A percentile compares a stretch with the other conserved stretches of the same genome.
These are phyloP conservation scores for Nicotiana obtusifolia DNA, from an alignment of 257 asterid genomes.

Conservation along the genomic window DNA sequence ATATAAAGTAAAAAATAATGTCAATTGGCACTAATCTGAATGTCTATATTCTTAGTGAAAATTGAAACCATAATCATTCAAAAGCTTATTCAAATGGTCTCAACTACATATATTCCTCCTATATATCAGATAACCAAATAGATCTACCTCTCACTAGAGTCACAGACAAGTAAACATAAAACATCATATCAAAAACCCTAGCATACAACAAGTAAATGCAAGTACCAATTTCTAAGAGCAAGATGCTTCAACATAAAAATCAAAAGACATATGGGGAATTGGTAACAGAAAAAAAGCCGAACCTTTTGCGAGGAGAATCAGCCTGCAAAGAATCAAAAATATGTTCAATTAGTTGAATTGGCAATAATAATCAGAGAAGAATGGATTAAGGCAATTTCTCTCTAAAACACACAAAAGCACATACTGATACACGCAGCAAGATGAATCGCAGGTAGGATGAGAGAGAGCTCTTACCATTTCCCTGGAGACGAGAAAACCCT, in stretches of 20 bases:
- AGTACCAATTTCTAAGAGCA: not conserved
- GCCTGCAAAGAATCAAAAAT: not conserved
- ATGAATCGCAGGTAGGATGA: not conserved
- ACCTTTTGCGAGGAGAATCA: conserved; percentile 18
- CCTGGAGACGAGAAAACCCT: conserved; percentile 3
- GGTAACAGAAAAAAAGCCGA: not conserved
- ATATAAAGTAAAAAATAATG: not conserved
- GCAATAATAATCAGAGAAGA: not conserved
- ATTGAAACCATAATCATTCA: not conserved
- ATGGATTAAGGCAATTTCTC: not conserved
- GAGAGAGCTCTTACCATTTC: conserved; percentile 9
- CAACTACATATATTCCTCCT: not conserved
- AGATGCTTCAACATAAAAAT: not conserved
- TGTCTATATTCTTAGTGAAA: not conserved
- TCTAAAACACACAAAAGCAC: not conserved
- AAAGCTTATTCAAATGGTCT: not conserved
- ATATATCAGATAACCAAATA: not conserved
- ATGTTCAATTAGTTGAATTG: not conserved
- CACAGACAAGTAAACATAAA: not conserved
- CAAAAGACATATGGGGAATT: not conserved
- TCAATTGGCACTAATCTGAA: not conserved
- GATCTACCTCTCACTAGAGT: not conserved
- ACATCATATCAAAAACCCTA: not conserved
- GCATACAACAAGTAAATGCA: not conserved
- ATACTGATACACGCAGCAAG: not conserved